A percentile compares a stretch with the other conserved stretches of the same genome.
Evolutionary conservation across 2,329 filamentous ascomycete genomes (phyloP).

Genomic region (Claviceps monticola): DNA sequence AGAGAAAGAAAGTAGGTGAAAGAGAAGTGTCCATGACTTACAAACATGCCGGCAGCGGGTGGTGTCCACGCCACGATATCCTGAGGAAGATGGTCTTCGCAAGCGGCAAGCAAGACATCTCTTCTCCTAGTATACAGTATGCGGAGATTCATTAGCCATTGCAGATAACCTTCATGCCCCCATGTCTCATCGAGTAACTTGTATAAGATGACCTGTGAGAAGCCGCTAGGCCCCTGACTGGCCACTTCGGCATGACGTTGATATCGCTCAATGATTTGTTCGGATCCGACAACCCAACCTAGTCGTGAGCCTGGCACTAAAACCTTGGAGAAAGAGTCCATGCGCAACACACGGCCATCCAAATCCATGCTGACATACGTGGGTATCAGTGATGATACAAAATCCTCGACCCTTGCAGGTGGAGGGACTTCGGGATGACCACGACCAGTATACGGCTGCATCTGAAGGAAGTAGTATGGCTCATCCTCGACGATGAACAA

Average conservation of each 20-base stretch:
- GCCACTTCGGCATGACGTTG: slow-evolving; percentile 69
- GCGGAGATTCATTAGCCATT: slow-evolving; percentile 76
- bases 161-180: slow-evolving; percentile 81
- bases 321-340: slow-evolving; percentile 92
- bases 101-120: slow-evolving; percentile 64
- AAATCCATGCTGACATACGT: slow-evolving; percentile 67
- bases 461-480: slow-evolving; percentile 88
- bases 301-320: slow-evolving; percentile 67
- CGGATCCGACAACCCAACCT: slow-evolving; percentile 82
- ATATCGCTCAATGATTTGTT: slow-evolving; percentile 73
- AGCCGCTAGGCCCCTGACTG: slow-evolving; percentile 73
- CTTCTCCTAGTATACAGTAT: slow-evolving; percentile 68
- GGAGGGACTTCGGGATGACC: slow-evolving; percentile 36
- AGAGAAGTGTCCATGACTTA: slow-evolving; percentile 26
- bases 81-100: slow-evolving; percentile 60
- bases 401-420: slow-evolving; percentile 52
- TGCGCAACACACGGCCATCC: slow-evolving; percentile 76
- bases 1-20: neutral
- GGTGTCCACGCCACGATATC: slow-evolving; percentile 68
- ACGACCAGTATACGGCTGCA: slow-evolving; percentile 56
- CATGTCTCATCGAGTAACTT: slow-evolving; percentile 87
- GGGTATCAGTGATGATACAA: slow-evolving; percentile 48
- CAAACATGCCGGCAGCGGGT: slow-evolving; percentile 88
- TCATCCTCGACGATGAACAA: slow-evolving; percentile 83
- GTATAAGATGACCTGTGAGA: slow-evolving; percentile 72